A percentile compares a stretch with the other conserved stretches of the same genome.
These are phyloP conservation scores for Dictyostelium purpureum DNA, from an alignment of 78 protist species.

Conservation along the genomic window DNA sequence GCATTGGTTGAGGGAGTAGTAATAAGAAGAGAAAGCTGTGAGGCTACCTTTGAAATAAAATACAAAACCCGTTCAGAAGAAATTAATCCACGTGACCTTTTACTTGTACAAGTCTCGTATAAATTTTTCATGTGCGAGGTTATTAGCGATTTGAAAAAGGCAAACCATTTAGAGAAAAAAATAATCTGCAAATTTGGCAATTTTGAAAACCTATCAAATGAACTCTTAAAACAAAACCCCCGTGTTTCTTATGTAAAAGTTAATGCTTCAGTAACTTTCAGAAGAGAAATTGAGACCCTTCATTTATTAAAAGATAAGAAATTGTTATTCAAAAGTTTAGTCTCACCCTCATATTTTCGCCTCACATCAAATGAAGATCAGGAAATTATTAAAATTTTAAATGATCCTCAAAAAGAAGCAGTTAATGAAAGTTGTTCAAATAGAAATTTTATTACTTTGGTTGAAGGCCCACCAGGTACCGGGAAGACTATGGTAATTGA, in stretches of 20 bases:
- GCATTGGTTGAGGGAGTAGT: no score
- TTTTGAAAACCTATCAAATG: background rate
- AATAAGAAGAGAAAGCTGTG: no score
- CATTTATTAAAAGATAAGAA: background rate
- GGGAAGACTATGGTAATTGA: slow-evolving; percentile 4
- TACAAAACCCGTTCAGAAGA: background rate
- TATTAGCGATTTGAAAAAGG: no score
- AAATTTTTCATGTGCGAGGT: no score
- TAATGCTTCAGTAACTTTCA: slow-evolving; percentile 8
- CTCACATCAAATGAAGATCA: no score
- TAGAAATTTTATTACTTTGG: background rate
- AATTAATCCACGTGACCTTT: background rate
- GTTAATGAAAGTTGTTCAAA: background rate
- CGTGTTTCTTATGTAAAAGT: background rate
- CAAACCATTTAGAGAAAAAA: no score
- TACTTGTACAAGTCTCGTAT: background rate
- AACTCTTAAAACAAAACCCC: background rate
- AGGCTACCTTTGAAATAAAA: background rate
- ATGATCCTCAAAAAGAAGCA: slow-evolving; percentile 8
- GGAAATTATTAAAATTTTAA: background rate
- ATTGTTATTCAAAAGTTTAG: no score
- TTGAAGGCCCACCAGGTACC: slow-evolving; percentile 65
- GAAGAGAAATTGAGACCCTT: slow-evolving; percentile 28
- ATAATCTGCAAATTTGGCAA: background rate
- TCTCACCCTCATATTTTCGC: no score